Conservation (phyloP, 345 rosid genomes). For the Eutrema heterophyllum region DNA sequence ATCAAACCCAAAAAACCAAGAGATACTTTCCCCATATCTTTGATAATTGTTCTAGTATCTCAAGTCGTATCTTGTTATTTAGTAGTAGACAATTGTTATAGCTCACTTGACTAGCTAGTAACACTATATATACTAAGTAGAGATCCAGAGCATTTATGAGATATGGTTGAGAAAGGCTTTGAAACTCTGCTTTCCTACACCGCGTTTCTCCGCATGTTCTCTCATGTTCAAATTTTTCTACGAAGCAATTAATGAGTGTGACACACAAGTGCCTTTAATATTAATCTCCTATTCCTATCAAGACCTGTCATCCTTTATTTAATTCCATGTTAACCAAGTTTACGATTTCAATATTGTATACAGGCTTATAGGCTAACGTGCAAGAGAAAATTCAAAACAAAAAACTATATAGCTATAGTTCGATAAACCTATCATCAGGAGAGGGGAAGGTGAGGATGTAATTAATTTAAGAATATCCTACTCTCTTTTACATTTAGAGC, state of each 20-base stretch:
- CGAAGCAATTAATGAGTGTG: constrained; percentile 22
- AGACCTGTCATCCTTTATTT: constrained; percentile 8
- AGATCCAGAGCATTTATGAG: constrained; percentile 18
- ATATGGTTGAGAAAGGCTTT: constrained; percentile 25
- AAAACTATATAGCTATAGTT: neutral
- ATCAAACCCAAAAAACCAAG: constrained; percentile 21
- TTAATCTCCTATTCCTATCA: neutral
- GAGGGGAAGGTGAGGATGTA: constrained; percentile 2
- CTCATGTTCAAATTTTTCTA: constrained; percentile 26
- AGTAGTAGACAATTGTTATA: constrained; percentile 1
- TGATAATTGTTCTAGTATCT: neutral
- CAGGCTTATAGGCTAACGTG: neutral
- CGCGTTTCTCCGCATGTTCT: constrained; percentile 27
- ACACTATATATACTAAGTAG: constrained; percentile 19
- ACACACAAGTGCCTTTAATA: constrained; percentile 5
- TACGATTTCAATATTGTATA: neutral
- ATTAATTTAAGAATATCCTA: neutral
- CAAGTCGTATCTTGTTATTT: too few relatives aligned
- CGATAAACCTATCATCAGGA: neutral
- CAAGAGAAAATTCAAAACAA: neutral
- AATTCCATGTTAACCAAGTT: constrained; percentile 17
- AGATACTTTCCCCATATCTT: constrained; percentile 29
- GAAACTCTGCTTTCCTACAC: neutral
- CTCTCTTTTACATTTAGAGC: neutral
- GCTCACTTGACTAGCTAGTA: neutral